Conservation (phyloP, 495 filamentous ascomycete species). For the Hypoxylon crocopeplum region DNA sequence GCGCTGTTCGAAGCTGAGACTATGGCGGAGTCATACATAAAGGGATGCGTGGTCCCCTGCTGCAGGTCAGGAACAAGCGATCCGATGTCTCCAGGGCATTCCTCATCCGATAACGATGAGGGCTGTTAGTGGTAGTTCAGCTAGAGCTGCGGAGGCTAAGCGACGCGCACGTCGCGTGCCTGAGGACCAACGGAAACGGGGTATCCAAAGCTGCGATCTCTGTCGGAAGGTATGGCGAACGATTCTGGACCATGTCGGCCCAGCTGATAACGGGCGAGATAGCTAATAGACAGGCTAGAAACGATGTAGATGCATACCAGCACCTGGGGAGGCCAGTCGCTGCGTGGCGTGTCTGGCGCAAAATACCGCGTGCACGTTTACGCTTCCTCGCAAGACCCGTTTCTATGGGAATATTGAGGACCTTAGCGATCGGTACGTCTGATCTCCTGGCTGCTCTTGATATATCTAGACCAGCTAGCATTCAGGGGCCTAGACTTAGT, state of each 20-base stretch:
- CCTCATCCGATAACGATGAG: conserved; percentile 5
- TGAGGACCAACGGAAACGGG: conserved; percentile 39
- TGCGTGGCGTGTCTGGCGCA: conserved; percentile 49
- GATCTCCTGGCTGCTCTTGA: background rate
- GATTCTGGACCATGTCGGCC: too few relatives aligned
- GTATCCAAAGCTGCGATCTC: conserved; percentile 45
- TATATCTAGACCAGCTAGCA: too few relatives aligned
- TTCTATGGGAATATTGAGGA: conserved; percentile 57
- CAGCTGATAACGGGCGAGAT: too few relatives aligned
- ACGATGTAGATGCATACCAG: conserved; percentile 47
- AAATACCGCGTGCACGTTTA: conserved; percentile 49
- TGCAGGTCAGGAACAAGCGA: conserved; percentile 10
- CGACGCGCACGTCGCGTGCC: conserved; percentile 38
- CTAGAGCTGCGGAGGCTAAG: conserved; percentile 17
- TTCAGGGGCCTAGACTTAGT: too few relatives aligned
- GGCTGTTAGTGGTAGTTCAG: conserved; percentile 1
- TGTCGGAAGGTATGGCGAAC: conserved; percentile 33
- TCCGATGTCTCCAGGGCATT: conserved; percentile 21
- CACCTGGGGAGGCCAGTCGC: conserved; percentile 18
- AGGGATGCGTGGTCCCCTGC: background rate
- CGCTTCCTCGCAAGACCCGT: conserved; percentile 53
- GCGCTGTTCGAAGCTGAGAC: background rate
- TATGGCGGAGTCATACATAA: conserved; percentile 8
- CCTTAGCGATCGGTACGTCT: conserved; percentile 48
- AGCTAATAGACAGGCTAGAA: conserved; percentile 29